These are phyloP conservation scores for Pueraria montana DNA, from an alignment of 306 rosid species.

Conservation along the genomic window DNA sequence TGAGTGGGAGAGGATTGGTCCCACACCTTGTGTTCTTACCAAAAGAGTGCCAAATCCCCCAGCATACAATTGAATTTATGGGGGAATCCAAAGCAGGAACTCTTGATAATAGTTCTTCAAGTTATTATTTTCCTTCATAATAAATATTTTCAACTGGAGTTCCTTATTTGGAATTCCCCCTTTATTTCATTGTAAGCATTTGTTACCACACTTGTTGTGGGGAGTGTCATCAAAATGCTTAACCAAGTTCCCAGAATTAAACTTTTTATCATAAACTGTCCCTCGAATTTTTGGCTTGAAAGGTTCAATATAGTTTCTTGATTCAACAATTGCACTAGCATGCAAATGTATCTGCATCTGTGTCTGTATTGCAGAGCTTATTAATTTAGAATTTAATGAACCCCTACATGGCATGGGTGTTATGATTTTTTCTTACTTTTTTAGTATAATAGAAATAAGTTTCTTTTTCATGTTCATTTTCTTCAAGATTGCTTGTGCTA, in stretches of 20 bases:
- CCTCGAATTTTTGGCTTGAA: neutral
- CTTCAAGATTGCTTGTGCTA: slow-evolving; percentile 87
- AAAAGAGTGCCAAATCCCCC: slow-evolving; percentile 12
- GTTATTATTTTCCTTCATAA: slow-evolving; percentile 25
- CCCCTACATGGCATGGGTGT: slow-evolving; percentile 4
- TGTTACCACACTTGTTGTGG: slow-evolving; percentile 28
- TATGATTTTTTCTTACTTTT: slow-evolving; percentile 12
- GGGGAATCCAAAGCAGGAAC: slow-evolving; percentile 4
- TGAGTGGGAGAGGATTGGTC: slow-evolving; percentile 2
- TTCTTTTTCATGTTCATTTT: slow-evolving; percentile 38
- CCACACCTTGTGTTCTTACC: slow-evolving; percentile 8
- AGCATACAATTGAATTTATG: slow-evolving; percentile 24
- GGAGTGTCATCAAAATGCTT: slow-evolving; percentile 27
- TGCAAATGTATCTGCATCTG: slow-evolving; percentile 33
- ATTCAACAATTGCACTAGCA: slow-evolving; percentile 24
- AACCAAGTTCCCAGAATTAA: slow-evolving; percentile 25
- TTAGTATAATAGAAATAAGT: slow-evolving; percentile 45
- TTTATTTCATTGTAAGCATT: slow-evolving; percentile 1
- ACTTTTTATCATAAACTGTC: neutral
- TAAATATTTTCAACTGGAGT: neutral
- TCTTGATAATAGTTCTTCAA: slow-evolving; percentile 41
- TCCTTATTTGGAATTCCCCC: slow-evolving; percentile 6
- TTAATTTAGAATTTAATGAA: slow-evolving; percentile 33
- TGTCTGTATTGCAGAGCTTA: slow-evolving; percentile 29
- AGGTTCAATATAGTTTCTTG: slow-evolving; percentile 34